phyloP scores from a whole-genome alignment of 768 basidiomycete species.

The Panellus pusillus region DNA sequence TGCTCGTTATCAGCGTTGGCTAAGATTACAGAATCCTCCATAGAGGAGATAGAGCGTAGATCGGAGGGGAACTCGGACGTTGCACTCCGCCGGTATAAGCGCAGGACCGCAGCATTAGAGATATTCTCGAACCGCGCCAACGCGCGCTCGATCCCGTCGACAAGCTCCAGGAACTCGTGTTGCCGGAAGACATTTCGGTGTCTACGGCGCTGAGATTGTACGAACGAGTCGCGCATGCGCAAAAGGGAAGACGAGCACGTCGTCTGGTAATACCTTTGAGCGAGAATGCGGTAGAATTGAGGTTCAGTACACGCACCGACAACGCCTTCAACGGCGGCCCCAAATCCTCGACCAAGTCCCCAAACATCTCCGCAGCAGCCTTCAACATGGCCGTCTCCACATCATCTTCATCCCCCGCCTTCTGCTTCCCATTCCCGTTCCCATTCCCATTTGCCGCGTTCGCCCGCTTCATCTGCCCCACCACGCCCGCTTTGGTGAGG shows the following conservation, averaged over 20 bases:
- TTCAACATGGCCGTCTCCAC: conserved; percentile 47
- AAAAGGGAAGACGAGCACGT: conserved; percentile 61
- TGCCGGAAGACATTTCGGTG: conserved; percentile 38
- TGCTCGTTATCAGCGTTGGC: conserved; percentile 68
- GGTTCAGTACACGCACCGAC: conserved; percentile 49
- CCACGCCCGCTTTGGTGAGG: conserved; percentile 58
- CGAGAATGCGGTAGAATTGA: background rate
- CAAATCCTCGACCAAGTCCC: conserved; percentile 75
- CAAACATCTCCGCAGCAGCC: conserved; percentile 73
- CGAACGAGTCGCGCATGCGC: conserved; percentile 66
- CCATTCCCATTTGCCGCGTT: background rate
- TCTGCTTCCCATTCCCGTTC: conserved; percentile 20
- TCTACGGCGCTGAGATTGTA: conserved; percentile 38
- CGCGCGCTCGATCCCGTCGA: conserved; percentile 67
- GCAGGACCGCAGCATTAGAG: conserved; percentile 79
- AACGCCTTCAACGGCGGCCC: conserved; percentile 75
- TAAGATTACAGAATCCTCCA: conserved; percentile 36
- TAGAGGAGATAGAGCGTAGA: conserved; percentile 12
- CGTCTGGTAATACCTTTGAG: conserved; percentile 38
- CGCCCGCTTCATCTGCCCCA: conserved; percentile 18
- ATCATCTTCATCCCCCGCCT: conserved; percentile 29
- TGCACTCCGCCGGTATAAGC: conserved; percentile 64
- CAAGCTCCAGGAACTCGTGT: conserved; percentile 64
- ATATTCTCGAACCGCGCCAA: conserved; percentile 77
- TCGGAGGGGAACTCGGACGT: conserved; percentile 22